Evolutionary conservation across 2,329 filamentous ascomycete species (phyloP).

Genomic region (Sporothrix protearum): DNA sequence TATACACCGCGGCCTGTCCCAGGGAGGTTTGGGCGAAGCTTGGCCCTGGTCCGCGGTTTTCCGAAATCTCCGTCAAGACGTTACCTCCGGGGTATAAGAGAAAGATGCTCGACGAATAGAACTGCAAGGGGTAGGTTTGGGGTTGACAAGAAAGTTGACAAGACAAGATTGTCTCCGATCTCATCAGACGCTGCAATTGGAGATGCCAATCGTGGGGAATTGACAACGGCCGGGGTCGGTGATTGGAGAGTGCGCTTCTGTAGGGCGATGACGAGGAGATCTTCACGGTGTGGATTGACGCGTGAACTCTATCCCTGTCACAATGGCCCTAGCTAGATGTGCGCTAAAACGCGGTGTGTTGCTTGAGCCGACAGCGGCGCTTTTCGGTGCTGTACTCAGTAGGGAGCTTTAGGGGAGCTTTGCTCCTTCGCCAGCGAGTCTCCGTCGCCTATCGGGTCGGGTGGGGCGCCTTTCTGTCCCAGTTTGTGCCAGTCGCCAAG

Average conservation of each 20-base stretch:
- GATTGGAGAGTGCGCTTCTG: constrained; percentile 3
- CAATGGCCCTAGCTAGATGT: background rate
- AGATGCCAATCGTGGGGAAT: background rate
- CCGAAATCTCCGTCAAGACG: background rate
- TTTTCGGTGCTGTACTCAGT: background rate
- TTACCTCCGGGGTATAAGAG: background rate
- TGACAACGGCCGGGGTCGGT: background rate
- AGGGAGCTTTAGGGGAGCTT: background rate
- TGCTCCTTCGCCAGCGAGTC: background rate
- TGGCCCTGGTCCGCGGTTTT: background rate
- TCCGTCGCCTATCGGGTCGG: background rate
- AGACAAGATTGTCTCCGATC: background rate
- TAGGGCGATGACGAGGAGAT: constrained; percentile 1
- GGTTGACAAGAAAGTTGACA: background rate
- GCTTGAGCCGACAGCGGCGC: background rate
- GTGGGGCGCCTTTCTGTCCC: background rate
- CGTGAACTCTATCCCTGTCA: background rate
- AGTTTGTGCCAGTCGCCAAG: background rate
- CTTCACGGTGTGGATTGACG: background rate
- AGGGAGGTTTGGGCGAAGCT: background rate
- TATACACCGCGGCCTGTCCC: background rate
- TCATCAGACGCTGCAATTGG: background rate
- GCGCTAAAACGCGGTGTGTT: background rate
- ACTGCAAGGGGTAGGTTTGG: background rate
- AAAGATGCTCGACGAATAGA: background rate